A percentile compares a stretch with the other conserved stretches of the same genome.
These are phyloP conservation scores for Aspergillus ochraceoroseus DNA, from an alignment of 2,329 filamentous ascomycete species.

Conservation along the genomic window DNA sequence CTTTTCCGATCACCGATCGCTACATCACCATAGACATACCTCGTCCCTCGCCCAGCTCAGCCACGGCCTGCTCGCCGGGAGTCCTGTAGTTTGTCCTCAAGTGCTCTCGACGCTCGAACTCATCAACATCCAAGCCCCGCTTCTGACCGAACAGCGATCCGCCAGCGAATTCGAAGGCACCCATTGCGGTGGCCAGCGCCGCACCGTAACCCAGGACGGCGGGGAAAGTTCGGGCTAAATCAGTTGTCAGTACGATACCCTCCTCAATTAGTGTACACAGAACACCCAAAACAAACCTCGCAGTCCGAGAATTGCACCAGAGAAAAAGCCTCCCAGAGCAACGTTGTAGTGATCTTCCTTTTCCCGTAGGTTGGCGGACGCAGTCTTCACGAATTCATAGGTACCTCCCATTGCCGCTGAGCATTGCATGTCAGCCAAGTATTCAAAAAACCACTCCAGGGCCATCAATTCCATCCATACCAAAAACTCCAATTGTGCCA, in stretches of 20 bases:
- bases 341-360: constrained; percentile 75
- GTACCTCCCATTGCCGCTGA: constrained; percentile 67
- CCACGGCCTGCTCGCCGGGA: constrained; percentile 72
- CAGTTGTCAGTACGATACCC: constrained; percentile 15
- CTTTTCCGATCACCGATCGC: too few relatives aligned
- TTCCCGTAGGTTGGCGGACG: constrained; percentile 77
- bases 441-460: not conserved
- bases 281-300: constrained; percentile 62
- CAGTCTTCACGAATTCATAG: constrained; percentile 71
- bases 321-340: constrained; percentile 69
- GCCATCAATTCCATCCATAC: constrained; percentile 43
- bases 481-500: constrained; percentile 63
- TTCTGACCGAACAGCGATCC: constrained; percentile 54
- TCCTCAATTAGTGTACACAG: not conserved
- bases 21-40: constrained; percentile 53
- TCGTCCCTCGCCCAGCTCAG: constrained; percentile 78
- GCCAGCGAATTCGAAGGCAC: constrained; percentile 64
- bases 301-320: constrained; percentile 67
- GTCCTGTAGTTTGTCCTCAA: constrained; percentile 68
- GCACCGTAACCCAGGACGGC: constrained; percentile 65
- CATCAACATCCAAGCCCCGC: constrained; percentile 58
- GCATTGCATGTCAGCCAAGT: constrained; percentile 15
- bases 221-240: constrained; percentile 61
- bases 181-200: constrained; percentile 54
- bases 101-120: constrained; percentile 71